phyloP scores from a whole-genome alignment of 306 rosid species.

The Casuarina cunninghamiana region DNA sequence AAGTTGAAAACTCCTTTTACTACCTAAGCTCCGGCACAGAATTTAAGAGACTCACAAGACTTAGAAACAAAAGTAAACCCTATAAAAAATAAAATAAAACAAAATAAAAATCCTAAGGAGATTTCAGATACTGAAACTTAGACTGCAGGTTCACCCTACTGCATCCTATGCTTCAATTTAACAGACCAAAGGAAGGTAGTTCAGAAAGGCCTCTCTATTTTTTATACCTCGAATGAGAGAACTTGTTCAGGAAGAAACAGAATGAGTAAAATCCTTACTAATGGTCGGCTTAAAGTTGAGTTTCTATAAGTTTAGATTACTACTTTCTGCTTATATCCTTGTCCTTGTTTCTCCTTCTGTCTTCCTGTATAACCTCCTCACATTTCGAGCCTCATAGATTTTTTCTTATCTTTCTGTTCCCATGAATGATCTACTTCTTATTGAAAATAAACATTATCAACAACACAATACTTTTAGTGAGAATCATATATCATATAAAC shows the following conservation, averaged over 20 bases:
- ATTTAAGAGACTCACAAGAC: background rate
- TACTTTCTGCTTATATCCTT: background rate
- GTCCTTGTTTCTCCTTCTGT: too few relatives aligned
- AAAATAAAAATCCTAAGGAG: too few relatives aligned
- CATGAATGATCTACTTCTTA: background rate
- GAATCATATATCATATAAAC: background rate
- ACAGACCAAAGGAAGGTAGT: background rate
- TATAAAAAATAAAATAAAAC: background rate
- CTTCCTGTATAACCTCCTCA: background rate
- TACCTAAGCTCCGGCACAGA: background rate
- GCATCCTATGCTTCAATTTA: background rate
- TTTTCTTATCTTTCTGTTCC: background rate
- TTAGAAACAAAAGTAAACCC: background rate
- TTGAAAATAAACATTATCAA: background rate
- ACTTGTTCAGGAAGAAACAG: background rate
- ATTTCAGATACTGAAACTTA: background rate
- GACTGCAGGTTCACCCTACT: background rate
- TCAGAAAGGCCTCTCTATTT: background rate
- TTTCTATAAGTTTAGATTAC: background rate
- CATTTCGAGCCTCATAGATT: background rate
- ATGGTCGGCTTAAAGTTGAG: background rate
- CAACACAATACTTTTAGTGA: background rate
- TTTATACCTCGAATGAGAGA: background rate
- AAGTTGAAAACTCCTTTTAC: conserved; percentile 1
- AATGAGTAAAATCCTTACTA: background rate